A percentile compares a stretch with the other conserved stretches of the same genome.
Conservation (phyloP, 164 flowering plant genomes). For the Aristolochia californica region DNA sequence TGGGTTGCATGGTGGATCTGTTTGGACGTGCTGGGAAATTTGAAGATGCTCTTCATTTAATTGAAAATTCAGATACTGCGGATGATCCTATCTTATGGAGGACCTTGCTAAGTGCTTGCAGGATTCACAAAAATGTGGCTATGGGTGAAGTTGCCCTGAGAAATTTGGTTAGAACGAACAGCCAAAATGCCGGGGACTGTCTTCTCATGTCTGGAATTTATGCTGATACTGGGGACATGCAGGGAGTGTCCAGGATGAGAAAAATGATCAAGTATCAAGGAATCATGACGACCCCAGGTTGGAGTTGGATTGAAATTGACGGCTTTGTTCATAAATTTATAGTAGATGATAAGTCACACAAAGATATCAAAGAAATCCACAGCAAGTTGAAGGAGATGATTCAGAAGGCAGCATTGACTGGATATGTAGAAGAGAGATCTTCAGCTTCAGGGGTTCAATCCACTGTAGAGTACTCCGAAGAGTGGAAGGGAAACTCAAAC, state of each 20-base stretch:
- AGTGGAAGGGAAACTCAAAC: slow-evolving; percentile 6
- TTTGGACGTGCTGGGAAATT: slow-evolving; percentile 50
- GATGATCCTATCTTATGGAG: slow-evolving; percentile 50
- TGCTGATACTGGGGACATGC: slow-evolving; percentile 17
- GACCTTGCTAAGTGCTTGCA: slow-evolving; percentile 44
- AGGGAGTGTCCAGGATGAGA: slow-evolving; percentile 41
- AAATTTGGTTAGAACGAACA: slow-evolving; percentile 22
- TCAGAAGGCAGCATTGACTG: slow-evolving; percentile 11
- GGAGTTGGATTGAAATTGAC: slow-evolving; percentile 45
- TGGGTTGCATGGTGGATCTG: slow-evolving; percentile 48
- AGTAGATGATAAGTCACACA: slow-evolving; percentile 33
- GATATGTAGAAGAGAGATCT: slow-evolving; percentile 18
- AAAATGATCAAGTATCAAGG: slow-evolving; percentile 31
- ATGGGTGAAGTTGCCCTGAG: slow-evolving; percentile 41
- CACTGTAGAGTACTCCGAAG: slow-evolving; percentile 11
- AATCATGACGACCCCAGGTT: slow-evolving; percentile 40
- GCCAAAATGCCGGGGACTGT: slow-evolving; percentile 41
- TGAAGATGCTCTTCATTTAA: slow-evolving; percentile 26
- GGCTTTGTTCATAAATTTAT: slow-evolving; percentile 28
- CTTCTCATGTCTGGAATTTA: slow-evolving; percentile 43
- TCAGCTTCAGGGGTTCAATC: background rate
- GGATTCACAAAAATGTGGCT: slow-evolving; percentile 33
- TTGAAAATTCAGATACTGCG: slow-evolving; percentile 12
- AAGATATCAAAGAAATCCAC: slow-evolving; percentile 22
- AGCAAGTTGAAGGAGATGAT: slow-evolving; percentile 21